phyloP scores from a whole-genome alignment of 441 rosid genomes.

The Kokia cookei region DNA sequence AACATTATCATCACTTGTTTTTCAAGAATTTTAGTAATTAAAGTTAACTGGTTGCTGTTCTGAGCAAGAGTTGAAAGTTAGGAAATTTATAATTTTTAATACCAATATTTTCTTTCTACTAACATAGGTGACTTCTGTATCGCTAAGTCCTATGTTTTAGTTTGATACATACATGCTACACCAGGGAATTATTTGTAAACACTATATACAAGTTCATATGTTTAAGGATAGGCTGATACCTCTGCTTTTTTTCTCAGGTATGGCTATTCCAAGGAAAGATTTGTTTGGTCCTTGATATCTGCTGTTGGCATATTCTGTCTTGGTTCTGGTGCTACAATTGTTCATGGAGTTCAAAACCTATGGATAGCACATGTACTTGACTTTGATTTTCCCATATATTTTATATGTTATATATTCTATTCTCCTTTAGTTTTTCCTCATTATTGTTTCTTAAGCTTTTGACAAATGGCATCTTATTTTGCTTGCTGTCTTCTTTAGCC shows the following conservation, averaged over 20 bases:
- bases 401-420: not conserved
- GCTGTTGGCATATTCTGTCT: conserved; percentile 99
- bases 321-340: conserved; percentile 98
- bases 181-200: not conserved
- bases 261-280: conserved; percentile 98
- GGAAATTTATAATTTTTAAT: not conserved
- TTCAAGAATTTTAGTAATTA: not conserved
- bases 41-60: not conserved
- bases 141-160: not conserved
- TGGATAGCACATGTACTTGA: conserved; percentile 67
- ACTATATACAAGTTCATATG: not conserved
- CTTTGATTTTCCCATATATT: not conserved
- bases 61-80: not conserved
- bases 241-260: conserved; percentile 50
- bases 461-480: conserved; percentile 15
- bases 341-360: conserved; percentile 88
- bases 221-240: conserved; percentile 8
- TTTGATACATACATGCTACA: not conserved
- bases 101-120: not conserved
- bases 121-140: not conserved
- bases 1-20: not conserved
- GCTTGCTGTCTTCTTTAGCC: conserved; percentile 47
- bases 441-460: conserved; percentile 5
- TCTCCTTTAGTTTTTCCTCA: conserved; percentile 4
- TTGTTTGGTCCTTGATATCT: conserved; percentile 99